These are phyloP conservation scores for Hemileccinum rubropunctum DNA, from an alignment of 768 basidiomycete genomes.

Conservation along the genomic window DNA sequence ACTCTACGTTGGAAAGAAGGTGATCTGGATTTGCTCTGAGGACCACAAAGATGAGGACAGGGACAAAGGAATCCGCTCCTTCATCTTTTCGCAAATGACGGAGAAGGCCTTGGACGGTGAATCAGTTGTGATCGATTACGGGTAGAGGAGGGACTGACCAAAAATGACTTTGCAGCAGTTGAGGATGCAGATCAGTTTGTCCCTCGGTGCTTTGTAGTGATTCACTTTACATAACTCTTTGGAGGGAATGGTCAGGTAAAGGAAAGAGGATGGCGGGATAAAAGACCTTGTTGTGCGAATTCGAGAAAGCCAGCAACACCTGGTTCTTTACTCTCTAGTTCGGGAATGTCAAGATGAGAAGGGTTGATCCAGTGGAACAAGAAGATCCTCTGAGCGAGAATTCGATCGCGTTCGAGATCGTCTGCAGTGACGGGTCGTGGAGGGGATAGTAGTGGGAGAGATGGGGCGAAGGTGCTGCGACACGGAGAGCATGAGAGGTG, in stretches of 20 bases:
- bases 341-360: slow-evolving; percentile 87
- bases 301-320: slow-evolving; percentile 69
- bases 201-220: slow-evolving; percentile 97
- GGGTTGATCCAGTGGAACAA: slow-evolving; percentile 91
- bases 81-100: slow-evolving; percentile 82
- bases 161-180: slow-evolving; percentile 99
- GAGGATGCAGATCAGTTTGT: slow-evolving; percentile 95
- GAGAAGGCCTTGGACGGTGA: slow-evolving; percentile 63
- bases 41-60: slow-evolving; percentile 91
- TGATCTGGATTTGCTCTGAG: slow-evolving; percentile 93
- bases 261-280: neutral
- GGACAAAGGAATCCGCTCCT: slow-evolving; percentile 93
- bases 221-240: slow-evolving; percentile 93
- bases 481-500: slow-evolving; percentile 6
- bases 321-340: slow-evolving; percentile 54
- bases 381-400: slow-evolving; percentile 84
- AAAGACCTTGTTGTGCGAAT: slow-evolving; percentile 83
- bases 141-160: slow-evolving; percentile 50
- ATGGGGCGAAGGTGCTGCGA: slow-evolving; percentile 88
- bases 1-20: slow-evolving; percentile 95
- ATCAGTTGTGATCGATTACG: neutral
- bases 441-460: slow-evolving; percentile 61
- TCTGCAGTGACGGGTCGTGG: slow-evolving; percentile 84
- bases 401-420: slow-evolving; percentile 93
- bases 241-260: slow-evolving; percentile 2